phyloP scores from a whole-genome alignment of 257 asterid species.

The Forsythia viridissima region DNA sequence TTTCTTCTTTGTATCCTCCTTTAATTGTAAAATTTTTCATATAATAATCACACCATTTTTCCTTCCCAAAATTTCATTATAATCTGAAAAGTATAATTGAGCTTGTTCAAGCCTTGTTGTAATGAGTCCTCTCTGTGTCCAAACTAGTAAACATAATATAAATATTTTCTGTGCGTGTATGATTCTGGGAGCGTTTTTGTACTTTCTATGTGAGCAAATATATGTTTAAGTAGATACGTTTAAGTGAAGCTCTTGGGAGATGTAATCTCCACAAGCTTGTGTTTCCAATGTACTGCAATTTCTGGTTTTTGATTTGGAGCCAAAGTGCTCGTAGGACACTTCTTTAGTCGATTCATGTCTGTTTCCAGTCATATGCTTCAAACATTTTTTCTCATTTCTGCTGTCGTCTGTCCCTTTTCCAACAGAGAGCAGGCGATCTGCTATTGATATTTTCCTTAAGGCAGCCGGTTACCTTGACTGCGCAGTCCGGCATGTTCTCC shows the following conservation, averaged over 20 bases:
- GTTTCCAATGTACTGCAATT: not conserved
- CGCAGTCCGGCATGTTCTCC: slow-evolving; percentile 89
- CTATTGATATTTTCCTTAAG: slow-evolving; percentile 82
- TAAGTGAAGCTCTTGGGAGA: not conserved
- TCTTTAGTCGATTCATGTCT: not conserved
- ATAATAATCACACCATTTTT: not conserved
- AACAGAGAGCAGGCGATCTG: slow-evolving; percentile 85
- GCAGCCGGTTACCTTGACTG: slow-evolving; percentile 99
- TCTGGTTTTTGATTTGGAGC: not conserved
- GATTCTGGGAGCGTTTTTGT: not conserved
- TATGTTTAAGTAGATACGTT: not conserved
- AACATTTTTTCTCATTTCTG: slow-evolving; percentile 11
- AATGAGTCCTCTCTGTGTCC: not conserved
- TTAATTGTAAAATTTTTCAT: not conserved
- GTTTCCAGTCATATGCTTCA: slow-evolving; percentile 16
- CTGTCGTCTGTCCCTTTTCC: slow-evolving; percentile 17
- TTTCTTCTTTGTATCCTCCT: not conserved
- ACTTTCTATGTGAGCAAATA: not conserved
- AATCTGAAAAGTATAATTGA: not conserved
- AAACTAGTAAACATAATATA: not conserved
- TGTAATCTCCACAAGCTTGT: not conserved
- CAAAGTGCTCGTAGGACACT: not conserved
- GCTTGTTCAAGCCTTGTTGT: not conserved
- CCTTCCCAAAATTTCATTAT: not conserved
- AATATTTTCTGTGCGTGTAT: not conserved